A percentile compares a stretch with the other conserved stretches of the same genome.
Conservation (phyloP, 345 rosid genomes). For the Hibiscus syriacus region DNA sequence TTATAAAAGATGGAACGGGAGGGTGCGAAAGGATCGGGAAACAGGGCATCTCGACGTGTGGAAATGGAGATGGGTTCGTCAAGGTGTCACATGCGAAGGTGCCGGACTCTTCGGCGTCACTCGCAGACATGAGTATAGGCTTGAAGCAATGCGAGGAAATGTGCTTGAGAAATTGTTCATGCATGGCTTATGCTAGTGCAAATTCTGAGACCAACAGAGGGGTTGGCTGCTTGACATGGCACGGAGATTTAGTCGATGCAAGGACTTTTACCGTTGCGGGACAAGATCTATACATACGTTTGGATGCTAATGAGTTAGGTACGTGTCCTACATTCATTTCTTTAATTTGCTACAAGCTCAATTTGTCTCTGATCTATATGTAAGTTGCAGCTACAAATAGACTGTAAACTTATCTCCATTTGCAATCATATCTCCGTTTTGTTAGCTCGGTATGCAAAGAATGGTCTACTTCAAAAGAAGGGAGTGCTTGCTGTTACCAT, state of each 20-base stretch:
- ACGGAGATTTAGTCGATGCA: slow-evolving; percentile 33
- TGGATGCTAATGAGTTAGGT: slow-evolving; percentile 42
- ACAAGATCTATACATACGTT: slow-evolving; percentile 41
- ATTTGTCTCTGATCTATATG: too few relatives aligned
- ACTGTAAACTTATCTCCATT: too few relatives aligned
- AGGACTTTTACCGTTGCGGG: slow-evolving; percentile 26
- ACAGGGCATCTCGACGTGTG: slow-evolving; percentile 10
- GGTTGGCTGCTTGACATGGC: slow-evolving; percentile 49
- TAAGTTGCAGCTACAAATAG: too few relatives aligned
- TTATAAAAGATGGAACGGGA: slow-evolving; percentile 34
- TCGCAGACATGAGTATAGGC: slow-evolving; percentile 33
- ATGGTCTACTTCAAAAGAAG: slow-evolving; percentile 19
- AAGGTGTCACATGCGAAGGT: slow-evolving; percentile 35
- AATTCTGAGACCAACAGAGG: slow-evolving; percentile 26
- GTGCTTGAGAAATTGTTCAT: slow-evolving; percentile 49
- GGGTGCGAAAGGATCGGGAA: slow-evolving; percentile 57
- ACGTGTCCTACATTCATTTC: slow-evolving; percentile 1
- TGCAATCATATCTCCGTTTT: neutral
- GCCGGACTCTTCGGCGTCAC: slow-evolving; percentile 35
- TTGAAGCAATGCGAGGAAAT: slow-evolving; percentile 26
- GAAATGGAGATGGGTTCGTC: slow-evolving; percentile 43
- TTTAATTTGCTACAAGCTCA: too few relatives aligned
- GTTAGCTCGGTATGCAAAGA: slow-evolving; percentile 22
- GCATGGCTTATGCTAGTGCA: slow-evolving; percentile 46
- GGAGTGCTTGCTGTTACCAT: slow-evolving; percentile 13